Percentiles rank a stretch among this genome's conserved stretches.
phyloP scores from a whole-genome alignment of 345 rosid species.

The Combretum micranthum region DNA sequence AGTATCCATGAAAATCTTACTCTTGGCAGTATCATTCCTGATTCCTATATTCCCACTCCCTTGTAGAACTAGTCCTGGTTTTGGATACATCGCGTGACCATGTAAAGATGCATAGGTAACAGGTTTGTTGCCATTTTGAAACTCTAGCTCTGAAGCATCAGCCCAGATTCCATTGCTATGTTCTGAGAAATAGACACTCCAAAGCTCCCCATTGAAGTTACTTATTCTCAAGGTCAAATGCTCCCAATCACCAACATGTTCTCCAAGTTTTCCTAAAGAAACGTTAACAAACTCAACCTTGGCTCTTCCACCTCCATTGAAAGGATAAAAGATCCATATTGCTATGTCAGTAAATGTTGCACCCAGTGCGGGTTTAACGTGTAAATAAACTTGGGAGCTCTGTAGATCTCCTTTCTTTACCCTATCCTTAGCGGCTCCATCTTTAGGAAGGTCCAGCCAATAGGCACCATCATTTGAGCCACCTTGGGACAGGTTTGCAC shows the following conservation, averaged over 20 bases:
- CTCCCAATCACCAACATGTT: slow-evolving; percentile 23
- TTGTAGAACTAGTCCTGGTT: slow-evolving; percentile 15
- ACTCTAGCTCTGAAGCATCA: slow-evolving; percentile 15
- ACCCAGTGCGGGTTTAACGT: slow-evolving; percentile 16
- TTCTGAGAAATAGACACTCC: slow-evolving; percentile 9
- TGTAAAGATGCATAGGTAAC: slow-evolving; percentile 15
- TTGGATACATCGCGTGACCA: slow-evolving; percentile 12
- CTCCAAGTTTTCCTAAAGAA: slow-evolving; percentile 10
- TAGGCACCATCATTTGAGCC: slow-evolving; percentile 13
- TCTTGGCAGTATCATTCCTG: slow-evolving; percentile 17
- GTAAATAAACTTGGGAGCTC: slow-evolving; percentile 13
- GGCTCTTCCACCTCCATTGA: slow-evolving; percentile 16
- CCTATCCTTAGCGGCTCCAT: slow-evolving; percentile 1
- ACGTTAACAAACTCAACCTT: slow-evolving; percentile 12
- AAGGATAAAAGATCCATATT: slow-evolving; percentile 21
- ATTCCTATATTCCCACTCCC: slow-evolving; percentile 12
- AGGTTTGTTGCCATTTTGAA: slow-evolving; percentile 9
- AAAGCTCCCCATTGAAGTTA: slow-evolving; percentile 19
- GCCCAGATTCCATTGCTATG: slow-evolving; percentile 15
- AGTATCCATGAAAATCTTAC: slow-evolving; percentile 14
- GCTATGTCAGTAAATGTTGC: slow-evolving; percentile 16
- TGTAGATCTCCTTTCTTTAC: slow-evolving; percentile 16
- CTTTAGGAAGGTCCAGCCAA: slow-evolving; percentile 19
- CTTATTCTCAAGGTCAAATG: slow-evolving; percentile 20
- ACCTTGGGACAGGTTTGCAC: slow-evolving; percentile 16